phyloP scores from a whole-genome alignment of 2,329 filamentous ascomycete species.

The Sordariomycetes sp. region DNA sequence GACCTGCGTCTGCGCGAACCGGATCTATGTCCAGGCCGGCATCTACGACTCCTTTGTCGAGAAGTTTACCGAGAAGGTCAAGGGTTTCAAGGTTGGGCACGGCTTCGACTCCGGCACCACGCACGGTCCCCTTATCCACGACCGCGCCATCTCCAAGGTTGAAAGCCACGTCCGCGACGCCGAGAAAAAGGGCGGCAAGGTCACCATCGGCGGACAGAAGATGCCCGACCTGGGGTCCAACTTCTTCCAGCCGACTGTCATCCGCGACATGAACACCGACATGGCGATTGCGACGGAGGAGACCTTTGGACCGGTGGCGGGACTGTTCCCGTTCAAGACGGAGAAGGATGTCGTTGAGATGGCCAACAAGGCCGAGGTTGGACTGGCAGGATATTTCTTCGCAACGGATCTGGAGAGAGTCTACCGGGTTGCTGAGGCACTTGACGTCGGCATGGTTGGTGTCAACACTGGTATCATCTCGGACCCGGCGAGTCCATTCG shows the following conservation, averaged over 20 bases:
- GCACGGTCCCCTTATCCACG: constrained; percentile 79
- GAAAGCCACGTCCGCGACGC: constrained; percentile 74
- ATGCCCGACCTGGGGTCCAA: constrained; percentile 68
- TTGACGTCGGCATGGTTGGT: constrained; percentile 84
- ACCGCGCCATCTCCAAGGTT: constrained; percentile 71
- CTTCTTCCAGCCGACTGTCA: constrained; percentile 85
- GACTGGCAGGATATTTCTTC: constrained; percentile 92
- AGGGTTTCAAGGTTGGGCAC: constrained; percentile 64
- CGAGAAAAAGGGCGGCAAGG: constrained; percentile 63
- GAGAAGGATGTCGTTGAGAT: constrained; percentile 81
- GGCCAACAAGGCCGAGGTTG: constrained; percentile 77
- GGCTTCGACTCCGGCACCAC: constrained; percentile 64
- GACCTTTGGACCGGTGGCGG: constrained; percentile 91
- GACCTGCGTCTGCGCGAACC: constrained; percentile 87
- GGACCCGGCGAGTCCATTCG: constrained; percentile 55
- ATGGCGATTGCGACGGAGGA: constrained; percentile 85
- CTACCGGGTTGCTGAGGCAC: constrained; percentile 53
- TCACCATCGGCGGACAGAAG: constrained; percentile 67
- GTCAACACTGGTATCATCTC: constrained; percentile 67
- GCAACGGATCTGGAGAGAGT: constrained; percentile 53
- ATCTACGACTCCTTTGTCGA: constrained; percentile 68
- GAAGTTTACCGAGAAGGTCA: constrained; percentile 63
- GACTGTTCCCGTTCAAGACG: constrained; percentile 77
- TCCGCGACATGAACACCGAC: constrained; percentile 74
- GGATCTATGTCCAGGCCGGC: constrained; percentile 69